Evolutionary conservation across 2,329 filamentous ascomycete genomes (phyloP).

Genomic region (Xylariaceae sp.): DNA sequence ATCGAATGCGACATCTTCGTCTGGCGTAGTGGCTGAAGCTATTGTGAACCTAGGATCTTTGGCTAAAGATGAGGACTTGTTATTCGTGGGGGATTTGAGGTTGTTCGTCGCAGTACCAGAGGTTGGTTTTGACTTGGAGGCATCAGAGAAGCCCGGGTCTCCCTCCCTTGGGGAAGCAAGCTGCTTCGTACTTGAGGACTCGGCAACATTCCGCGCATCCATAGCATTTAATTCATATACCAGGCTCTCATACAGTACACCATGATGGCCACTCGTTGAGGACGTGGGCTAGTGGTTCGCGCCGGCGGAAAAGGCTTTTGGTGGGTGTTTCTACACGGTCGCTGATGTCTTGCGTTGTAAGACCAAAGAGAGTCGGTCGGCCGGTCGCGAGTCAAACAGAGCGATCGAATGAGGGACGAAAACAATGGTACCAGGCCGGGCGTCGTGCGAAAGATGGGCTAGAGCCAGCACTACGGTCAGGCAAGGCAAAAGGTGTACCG

Average conservation of each 20-base stretch:
- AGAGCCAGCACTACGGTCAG: slow-evolving; percentile 20
- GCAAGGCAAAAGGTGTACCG: slow-evolving; percentile 8
- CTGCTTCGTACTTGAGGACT: slow-evolving; percentile 67
- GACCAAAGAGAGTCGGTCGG: slow-evolving; percentile 20
- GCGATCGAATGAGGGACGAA: slow-evolving; percentile 12
- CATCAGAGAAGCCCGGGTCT: slow-evolving; percentile 46
- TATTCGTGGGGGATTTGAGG: slow-evolving; percentile 29
- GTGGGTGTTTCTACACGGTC: slow-evolving; percentile 9
- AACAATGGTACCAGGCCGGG: not conserved
- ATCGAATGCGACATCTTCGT: slow-evolving; percentile 56
- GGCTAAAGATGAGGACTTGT: slow-evolving; percentile 36
- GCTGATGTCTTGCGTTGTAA: slow-evolving; percentile 16
- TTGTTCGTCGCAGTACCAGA: slow-evolving; percentile 33
- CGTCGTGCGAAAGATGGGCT: slow-evolving; percentile 13
- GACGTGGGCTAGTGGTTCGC: slow-evolving; percentile 38
- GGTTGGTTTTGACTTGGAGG: slow-evolving; percentile 41
- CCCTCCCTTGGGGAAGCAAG: slow-evolving; percentile 59
- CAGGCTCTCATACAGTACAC: slow-evolving; percentile 58
- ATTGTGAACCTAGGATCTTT: slow-evolving; percentile 43
- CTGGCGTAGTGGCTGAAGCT: slow-evolving; percentile 44
- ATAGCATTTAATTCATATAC: slow-evolving; percentile 67
- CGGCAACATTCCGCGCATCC: slow-evolving; percentile 73
- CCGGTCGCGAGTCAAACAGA: slow-evolving; percentile 24
- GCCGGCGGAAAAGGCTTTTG: slow-evolving; percentile 19
- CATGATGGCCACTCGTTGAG: slow-evolving; percentile 61